A percentile compares a stretch with the other conserved stretches of the same genome.
These are phyloP conservation scores for Passiflora organensis DNA, from an alignment of 345 rosid genomes.

Conservation along the genomic window DNA sequence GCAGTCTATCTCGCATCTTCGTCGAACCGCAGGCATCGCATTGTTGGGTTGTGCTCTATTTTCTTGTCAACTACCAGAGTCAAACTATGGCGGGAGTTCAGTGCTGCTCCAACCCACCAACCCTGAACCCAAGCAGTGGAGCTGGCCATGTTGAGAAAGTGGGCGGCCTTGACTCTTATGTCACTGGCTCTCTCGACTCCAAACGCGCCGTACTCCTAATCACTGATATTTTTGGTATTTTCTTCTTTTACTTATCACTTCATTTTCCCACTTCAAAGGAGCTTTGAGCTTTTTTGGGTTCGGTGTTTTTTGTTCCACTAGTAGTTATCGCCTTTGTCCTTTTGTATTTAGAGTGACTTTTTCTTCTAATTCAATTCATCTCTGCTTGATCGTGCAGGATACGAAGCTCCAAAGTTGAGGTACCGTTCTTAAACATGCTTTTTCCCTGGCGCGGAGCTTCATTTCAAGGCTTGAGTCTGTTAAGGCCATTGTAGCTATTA, in stretches of 20 bases:
- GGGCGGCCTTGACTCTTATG: slow-evolving; percentile 59
- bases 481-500: too few relatives aligned
- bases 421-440: slow-evolving; percentile 10
- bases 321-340: too few relatives aligned
- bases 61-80: neutral
- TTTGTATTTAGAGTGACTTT: slow-evolving; percentile 5
- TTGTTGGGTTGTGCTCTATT: neutral
- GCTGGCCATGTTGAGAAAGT: slow-evolving; percentile 54
- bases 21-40: neutral
- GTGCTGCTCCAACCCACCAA: slow-evolving; percentile 76
- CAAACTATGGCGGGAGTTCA: slow-evolving; percentile 54
- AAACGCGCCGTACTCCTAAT: slow-evolving; percentile 57
- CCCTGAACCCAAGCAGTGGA: slow-evolving; percentile 41
- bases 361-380: slow-evolving; percentile 10
- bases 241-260: neutral
- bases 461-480: too few relatives aligned
- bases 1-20: neutral
- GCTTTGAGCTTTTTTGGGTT: neutral
- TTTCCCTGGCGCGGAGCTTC: too few relatives aligned
- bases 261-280: neutral
- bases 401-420: slow-evolving; percentile 82
- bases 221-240: slow-evolving; percentile 49
- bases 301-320: neutral
- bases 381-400: slow-evolving; percentile 46
- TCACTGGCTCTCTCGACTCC: slow-evolving; percentile 54